phyloP scores from a whole-genome alignment of 2,329 filamentous ascomycete species.

The Chaetomium globosum region DNA sequence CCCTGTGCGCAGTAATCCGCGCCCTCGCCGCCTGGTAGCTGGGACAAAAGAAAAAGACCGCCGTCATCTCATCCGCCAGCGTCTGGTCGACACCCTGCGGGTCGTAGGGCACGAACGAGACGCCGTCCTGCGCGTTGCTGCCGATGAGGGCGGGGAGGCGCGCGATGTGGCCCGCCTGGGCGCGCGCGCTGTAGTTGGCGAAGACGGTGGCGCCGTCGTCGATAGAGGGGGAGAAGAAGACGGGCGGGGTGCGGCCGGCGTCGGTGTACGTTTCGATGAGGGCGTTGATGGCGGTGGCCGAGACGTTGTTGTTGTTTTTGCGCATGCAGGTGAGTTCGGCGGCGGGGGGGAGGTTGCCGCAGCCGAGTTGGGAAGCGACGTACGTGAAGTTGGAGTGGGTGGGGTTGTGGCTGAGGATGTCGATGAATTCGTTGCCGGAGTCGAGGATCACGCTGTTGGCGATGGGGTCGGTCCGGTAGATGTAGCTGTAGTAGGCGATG shows the following conservation, averaged over 20 bases:
- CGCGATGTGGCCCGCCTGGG: slow-evolving; percentile 38
- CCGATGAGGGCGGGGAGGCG: slow-evolving; percentile 36
- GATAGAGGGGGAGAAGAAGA: slow-evolving; percentile 41
- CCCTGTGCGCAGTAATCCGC: slow-evolving; percentile 23
- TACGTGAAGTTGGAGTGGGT: slow-evolving; percentile 45
- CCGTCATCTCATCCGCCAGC: slow-evolving; percentile 23
- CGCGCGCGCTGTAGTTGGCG: slow-evolving; percentile 41
- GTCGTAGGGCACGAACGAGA: slow-evolving; percentile 31
- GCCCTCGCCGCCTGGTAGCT: slow-evolving; percentile 28
- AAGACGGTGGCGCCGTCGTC: slow-evolving; percentile 44
- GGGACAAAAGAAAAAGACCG: slow-evolving; percentile 37
- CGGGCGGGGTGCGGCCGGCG: not conserved
- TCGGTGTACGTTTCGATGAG: slow-evolving; percentile 27
- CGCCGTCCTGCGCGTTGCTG: slow-evolving; percentile 36
- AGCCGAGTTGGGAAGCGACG: slow-evolving; percentile 45
- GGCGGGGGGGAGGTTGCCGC: slow-evolving; percentile 42
- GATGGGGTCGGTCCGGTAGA: slow-evolving; percentile 46
- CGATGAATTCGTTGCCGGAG: slow-evolving; percentile 43
- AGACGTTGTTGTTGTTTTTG: slow-evolving; percentile 34
- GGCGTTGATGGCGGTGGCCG: slow-evolving; percentile 39
- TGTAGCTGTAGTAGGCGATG: slow-evolving; percentile 4
- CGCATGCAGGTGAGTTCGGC: slow-evolving; percentile 46
- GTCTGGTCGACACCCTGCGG: slow-evolving; percentile 29
- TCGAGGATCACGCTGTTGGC: slow-evolving; percentile 46
- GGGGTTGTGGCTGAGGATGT: slow-evolving; percentile 41